Conservation (phyloP, 768 basidiomycete species). For the Suillus alpinus region DNA sequence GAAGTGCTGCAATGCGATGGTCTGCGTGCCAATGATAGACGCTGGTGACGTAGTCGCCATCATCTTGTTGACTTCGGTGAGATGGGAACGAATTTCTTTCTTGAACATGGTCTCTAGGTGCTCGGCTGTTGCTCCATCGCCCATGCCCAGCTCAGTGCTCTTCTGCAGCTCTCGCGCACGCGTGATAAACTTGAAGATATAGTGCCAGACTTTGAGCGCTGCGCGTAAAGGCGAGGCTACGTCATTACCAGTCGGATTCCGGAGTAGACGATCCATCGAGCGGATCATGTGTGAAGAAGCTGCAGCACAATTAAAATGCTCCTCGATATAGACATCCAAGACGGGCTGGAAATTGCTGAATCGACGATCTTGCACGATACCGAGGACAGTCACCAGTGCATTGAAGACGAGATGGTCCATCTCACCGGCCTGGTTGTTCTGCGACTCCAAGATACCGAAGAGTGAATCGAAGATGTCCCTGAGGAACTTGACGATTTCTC, state of each 20-base stretch:
- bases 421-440: constrained; percentile 69
- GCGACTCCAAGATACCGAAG: constrained; percentile 82
- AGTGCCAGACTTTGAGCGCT: constrained; percentile 95
- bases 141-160: constrained; percentile 72
- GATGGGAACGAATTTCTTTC: constrained; percentile 73
- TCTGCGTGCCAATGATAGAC: constrained; percentile 95
- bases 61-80: constrained; percentile 81
- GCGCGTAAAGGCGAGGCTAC: constrained; percentile 79
- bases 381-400: constrained; percentile 85
- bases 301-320: constrained; percentile 78
- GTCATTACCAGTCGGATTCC: constrained; percentile 67
- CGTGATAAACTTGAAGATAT: constrained; percentile 92
- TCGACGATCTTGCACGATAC: constrained; percentile 89
- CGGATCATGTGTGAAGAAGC: constrained; percentile 84
- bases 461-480: constrained; percentile 90
- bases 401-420: constrained; percentile 88
- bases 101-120: constrained; percentile 85
- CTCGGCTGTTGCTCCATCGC: constrained; percentile 78
- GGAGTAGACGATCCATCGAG: constrained; percentile 82
- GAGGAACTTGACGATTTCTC: constrained; percentile 91
- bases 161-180: constrained; percentile 89
- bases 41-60: constrained; percentile 78
- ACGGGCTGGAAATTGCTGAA: constrained; percentile 96
- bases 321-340: constrained; percentile 88
- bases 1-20: constrained; percentile 90